Percentiles rank a stretch among this genome's conserved stretches.
phyloP scores from a whole-genome alignment of 371 early-diverging fungal species.

The Lichtheimia hyalospora region DNA sequence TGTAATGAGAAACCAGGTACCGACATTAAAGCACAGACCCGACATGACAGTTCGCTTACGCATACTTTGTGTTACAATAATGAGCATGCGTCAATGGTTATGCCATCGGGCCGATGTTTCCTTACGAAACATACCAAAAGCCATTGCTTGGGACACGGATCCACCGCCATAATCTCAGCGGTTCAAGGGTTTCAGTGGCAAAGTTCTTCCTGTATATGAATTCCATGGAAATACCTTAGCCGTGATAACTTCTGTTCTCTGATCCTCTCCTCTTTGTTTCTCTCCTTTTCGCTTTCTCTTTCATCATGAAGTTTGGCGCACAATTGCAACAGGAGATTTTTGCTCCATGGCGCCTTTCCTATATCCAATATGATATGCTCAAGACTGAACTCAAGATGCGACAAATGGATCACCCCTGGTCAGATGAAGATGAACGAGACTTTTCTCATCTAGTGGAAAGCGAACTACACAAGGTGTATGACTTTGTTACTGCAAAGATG shows the following conservation, averaged over 20 bases:
- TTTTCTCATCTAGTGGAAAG: constrained; percentile 72
- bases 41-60: too few species aligned
- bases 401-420: constrained; percentile 40
- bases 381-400: constrained; percentile 28
- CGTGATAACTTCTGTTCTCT: not conserved
- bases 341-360: constrained; percentile 28
- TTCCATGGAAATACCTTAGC: too few species aligned
- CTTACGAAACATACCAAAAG: too few species aligned
- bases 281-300: not conserved
- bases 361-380: constrained; percentile 29
- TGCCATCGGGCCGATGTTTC: too few species aligned
- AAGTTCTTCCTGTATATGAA: too few species aligned
- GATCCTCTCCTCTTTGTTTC: constrained; percentile 2
- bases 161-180: too few species aligned
- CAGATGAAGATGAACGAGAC: constrained; percentile 65
- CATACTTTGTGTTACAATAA: too few species aligned
- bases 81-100: too few species aligned
- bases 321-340: constrained; percentile 24
- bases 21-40: too few species aligned
- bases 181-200: too few species aligned
- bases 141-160: too few species aligned
- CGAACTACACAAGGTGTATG: constrained; percentile 82
- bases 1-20: too few species aligned
- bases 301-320: constrained; percentile 27
- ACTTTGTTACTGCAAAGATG: constrained; percentile 77